These are phyloP conservation scores for Biscogniauxia mediterranea DNA, from an alignment of 2,329 filamentous ascomycete species.

Conservation along the genomic window DNA sequence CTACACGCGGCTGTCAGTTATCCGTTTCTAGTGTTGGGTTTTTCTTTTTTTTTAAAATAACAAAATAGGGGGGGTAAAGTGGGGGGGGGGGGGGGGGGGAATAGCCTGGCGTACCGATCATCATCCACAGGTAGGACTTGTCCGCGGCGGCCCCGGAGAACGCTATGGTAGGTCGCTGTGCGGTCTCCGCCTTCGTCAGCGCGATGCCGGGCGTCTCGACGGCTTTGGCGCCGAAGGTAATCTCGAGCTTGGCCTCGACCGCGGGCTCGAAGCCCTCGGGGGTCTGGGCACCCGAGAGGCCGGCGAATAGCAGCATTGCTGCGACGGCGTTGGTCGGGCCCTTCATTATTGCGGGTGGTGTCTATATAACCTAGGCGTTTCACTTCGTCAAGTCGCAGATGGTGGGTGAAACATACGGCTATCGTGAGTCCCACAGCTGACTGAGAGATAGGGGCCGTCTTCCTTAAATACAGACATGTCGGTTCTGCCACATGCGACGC, in stretches of 20 bases:
- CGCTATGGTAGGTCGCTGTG: conserved; percentile 29
- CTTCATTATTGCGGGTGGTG: conserved; percentile 24
- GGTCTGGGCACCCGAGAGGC: conserved; percentile 24
- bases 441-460: too few species aligned
- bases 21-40: not conserved
- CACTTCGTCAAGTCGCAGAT: too few species aligned
- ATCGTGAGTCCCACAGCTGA: too few species aligned
- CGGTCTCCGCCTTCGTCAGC: conserved; percentile 27
- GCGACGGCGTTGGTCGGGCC: conserved; percentile 17
- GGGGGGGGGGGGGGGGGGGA: not conserved
- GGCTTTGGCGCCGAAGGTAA: conserved; percentile 28
- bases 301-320: conserved; percentile 18
- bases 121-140: conserved; percentile 30
- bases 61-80: too few species aligned
- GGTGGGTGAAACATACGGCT: too few species aligned
- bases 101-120: conserved; percentile 23
- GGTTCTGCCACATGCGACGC: too few species aligned
- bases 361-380: too few species aligned
- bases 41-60: too few species aligned
- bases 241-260: conserved; percentile 27
- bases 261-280: conserved; percentile 27
- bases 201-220: conserved; percentile 26
- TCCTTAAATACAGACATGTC: too few species aligned
- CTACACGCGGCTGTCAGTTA: conserved; percentile 19
- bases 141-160: conserved; percentile 21